phyloP scores from a whole-genome alignment of 352 stramenopile species.

The Thalassiosira hispida region DNA sequence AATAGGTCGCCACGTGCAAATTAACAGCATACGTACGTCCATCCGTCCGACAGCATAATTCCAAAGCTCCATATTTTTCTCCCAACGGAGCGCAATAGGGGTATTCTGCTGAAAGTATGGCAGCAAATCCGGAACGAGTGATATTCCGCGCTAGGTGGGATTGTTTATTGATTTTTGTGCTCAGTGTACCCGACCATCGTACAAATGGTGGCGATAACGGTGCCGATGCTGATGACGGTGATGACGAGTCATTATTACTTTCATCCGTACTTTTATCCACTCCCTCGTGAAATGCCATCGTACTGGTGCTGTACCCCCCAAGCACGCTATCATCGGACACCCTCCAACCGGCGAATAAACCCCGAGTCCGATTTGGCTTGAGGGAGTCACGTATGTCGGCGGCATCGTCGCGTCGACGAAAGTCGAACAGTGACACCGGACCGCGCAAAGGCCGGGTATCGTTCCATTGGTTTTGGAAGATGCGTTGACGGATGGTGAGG shows the following conservation, averaged over 20 bases:
- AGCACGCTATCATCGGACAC: constrained; percentile 80
- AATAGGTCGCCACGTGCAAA: constrained; percentile 71
- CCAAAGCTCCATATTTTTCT: constrained; percentile 73
- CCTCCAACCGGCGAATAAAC: constrained; percentile 62
- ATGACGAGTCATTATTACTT: constrained; percentile 15
- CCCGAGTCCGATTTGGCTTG: background rate
- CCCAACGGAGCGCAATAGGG: constrained; percentile 64
- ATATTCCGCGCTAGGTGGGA: constrained; percentile 45
- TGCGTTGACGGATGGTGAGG: constrained; percentile 25
- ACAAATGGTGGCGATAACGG: constrained; percentile 58
- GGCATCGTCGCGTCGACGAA: constrained; percentile 67
- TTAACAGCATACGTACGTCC: constrained; percentile 78
- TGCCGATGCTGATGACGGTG: background rate
- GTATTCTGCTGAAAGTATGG: constrained; percentile 77
- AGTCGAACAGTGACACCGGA: constrained; percentile 77
- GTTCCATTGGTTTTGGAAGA: constrained; percentile 36
- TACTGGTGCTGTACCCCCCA: constrained; percentile 68
- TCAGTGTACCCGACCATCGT: constrained; percentile 70
- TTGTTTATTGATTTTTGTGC: constrained; percentile 64
- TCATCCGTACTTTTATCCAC: constrained; percentile 9
- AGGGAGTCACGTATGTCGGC: constrained; percentile 57
- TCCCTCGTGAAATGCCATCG: constrained; percentile 40
- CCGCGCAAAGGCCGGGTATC: constrained; percentile 37
- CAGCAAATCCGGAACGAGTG: constrained; percentile 74
- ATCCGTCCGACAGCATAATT: constrained; percentile 79